These are phyloP conservation scores for Pyrenochaeta sp. DNA, from an alignment of 2,329 filamentous ascomycete genomes.

Conservation along the genomic window DNA sequence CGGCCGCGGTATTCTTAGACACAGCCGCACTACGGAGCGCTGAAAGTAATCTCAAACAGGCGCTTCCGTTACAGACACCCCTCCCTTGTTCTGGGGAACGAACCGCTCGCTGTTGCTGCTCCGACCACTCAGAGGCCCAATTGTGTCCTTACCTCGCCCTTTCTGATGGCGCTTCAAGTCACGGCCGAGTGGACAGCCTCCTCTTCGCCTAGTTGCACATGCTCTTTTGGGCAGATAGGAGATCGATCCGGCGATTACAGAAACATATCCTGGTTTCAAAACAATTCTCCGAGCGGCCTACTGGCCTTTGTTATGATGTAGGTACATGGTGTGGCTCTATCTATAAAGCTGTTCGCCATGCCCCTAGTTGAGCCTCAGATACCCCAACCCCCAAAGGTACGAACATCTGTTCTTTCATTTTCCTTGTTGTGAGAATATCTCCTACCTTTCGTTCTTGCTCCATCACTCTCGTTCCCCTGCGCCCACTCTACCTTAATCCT, in stretches of 20 bases:
- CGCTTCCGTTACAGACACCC: slow-evolving; percentile 40
- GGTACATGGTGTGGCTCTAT: slow-evolving; percentile 36
- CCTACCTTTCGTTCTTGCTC: slow-evolving; percentile 41
- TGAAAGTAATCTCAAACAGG: slow-evolving; percentile 45
- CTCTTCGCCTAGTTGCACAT: slow-evolving; percentile 40
- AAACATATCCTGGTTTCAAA: slow-evolving; percentile 51
- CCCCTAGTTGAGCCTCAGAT: slow-evolving; percentile 34
- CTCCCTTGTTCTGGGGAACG: slow-evolving; percentile 34
- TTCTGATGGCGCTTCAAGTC: slow-evolving; percentile 43
- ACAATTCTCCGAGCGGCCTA: slow-evolving; percentile 47
- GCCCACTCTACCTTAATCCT: slow-evolving; percentile 39
- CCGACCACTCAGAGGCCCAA: slow-evolving; percentile 43
- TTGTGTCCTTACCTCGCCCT: slow-evolving; percentile 34
- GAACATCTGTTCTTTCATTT: slow-evolving; percentile 44
- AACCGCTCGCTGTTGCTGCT: slow-evolving; percentile 32
- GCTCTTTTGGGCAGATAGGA: slow-evolving; percentile 34
- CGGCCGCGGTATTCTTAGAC: slow-evolving; percentile 45
- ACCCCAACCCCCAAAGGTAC: slow-evolving; percentile 34
- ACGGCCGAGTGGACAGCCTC: slow-evolving; percentile 41
- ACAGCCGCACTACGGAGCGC: slow-evolving; percentile 43
- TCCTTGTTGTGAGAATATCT: slow-evolving; percentile 41
- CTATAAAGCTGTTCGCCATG: slow-evolving; percentile 43
- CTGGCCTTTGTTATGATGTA: slow-evolving; percentile 37
- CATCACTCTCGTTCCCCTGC: slow-evolving; percentile 42
- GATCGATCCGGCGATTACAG: slow-evolving; percentile 51